These are phyloP conservation scores for Phytophthora capsici DNA, from an alignment of 352 stramenopile species.

Conservation along the genomic window DNA sequence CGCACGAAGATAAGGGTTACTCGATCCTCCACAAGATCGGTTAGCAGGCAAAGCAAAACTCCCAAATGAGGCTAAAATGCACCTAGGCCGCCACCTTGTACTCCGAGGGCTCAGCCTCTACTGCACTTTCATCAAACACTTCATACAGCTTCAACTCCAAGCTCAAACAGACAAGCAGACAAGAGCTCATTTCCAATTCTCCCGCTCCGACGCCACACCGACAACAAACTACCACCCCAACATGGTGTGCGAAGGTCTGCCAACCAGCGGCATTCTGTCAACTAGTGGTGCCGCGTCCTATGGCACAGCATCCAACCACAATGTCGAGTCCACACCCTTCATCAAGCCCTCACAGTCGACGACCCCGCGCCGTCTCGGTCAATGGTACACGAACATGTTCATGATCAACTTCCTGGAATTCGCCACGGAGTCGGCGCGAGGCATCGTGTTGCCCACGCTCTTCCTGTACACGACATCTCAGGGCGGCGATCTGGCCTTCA, in stretches of 20 bases:
- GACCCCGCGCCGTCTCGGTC: constrained; percentile 36
- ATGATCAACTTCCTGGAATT: constrained; percentile 87
- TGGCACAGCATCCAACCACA: constrained; percentile 5
- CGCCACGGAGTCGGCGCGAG: constrained; percentile 70
- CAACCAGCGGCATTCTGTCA: constrained; percentile 2
- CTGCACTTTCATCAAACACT: no score
- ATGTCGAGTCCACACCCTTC: constrained; percentile 26
- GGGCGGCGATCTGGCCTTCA: constrained; percentile 71
- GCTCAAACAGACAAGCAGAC: constrained; percentile 4
- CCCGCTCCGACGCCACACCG: neutral
- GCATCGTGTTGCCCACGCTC: constrained; percentile 74
- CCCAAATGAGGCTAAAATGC: constrained; percentile 13
- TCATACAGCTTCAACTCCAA: constrained; percentile 1
- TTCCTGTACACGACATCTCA: constrained; percentile 84
- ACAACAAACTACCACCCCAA: constrained; percentile 1
- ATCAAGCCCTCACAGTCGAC: constrained; percentile 45
- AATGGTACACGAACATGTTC: constrained; percentile 76
- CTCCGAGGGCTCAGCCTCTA: no score
- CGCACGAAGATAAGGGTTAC: constrained; percentile 24
- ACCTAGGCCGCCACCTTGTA: constrained; percentile 15
- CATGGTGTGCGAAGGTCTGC: constrained; percentile 25
- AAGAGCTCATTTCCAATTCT: constrained; percentile 29
- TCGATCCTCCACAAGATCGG: constrained; percentile 25
- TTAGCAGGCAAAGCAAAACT: constrained; percentile 10
- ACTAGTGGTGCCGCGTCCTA: constrained; percentile 17